A percentile compares a stretch with the other conserved stretches of the same genome.
Conservation (phyloP, 2,329 filamentous ascomycete species). For the Elsinoe batatas region DNA sequence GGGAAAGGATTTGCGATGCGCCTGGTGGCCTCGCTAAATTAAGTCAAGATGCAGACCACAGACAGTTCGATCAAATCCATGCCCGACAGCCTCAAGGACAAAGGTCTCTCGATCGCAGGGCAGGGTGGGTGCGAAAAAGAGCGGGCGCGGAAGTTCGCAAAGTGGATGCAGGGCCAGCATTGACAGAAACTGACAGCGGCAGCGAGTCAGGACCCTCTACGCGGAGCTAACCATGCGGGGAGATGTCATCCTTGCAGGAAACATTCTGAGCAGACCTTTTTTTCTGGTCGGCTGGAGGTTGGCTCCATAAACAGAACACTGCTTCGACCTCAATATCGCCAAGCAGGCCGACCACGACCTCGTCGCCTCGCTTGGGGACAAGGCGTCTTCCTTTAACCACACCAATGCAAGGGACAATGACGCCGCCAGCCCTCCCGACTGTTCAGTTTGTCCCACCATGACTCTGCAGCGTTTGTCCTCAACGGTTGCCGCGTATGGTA, state of each 20-base stretch:
- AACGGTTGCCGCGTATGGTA: neutral
- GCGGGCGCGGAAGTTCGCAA: neutral
- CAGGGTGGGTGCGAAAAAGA: neutral
- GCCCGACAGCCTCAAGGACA: neutral
- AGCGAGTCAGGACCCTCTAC: neutral
- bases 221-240: neutral
- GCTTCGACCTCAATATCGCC: neutral
- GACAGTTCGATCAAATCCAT: neutral
- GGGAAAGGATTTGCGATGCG: conserved; percentile 3
- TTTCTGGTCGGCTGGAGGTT: neutral
- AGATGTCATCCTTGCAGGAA: conserved; percentile 9
- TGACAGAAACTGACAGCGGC: conserved; percentile 12
- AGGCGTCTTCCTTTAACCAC: neutral
- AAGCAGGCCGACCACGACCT: neutral
- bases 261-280: neutral
- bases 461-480: neutral
- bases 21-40: neutral
- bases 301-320: neutral
- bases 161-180: conserved; percentile 9
- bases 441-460: conserved; percentile 6
- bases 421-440: neutral
- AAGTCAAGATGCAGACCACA: neutral
- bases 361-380: neutral
- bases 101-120: neutral
- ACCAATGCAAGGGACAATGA: neutral